Percentiles rank a stretch among this genome's conserved stretches.
phyloP scores from a whole-genome alignment of 106 monocot genomes.

The Acorus gramineus region DNA sequence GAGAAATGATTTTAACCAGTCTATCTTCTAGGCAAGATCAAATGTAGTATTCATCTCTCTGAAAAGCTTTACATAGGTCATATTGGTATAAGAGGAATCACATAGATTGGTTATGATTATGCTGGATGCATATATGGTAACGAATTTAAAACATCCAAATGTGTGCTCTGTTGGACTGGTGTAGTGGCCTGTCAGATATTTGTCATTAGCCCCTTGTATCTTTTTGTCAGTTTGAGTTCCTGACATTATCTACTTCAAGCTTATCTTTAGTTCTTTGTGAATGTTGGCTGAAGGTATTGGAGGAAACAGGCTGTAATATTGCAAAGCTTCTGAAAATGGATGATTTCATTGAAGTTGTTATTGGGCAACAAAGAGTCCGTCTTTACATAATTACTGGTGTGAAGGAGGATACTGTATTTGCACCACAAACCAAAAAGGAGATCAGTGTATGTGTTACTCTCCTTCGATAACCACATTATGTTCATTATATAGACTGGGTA shows the following conservation, averaged over 20 bases:
- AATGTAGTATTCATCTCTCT: too few species aligned
- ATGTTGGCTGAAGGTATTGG: constrained; percentile 53
- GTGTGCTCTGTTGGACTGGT: too few species aligned
- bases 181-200: too few species aligned
- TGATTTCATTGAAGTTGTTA: constrained; percentile 80
- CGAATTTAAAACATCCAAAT: too few species aligned
- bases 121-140: too few species aligned
- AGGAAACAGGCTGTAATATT: constrained; percentile 95
- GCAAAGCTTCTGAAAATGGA: constrained; percentile 64
- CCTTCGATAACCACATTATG: background rate
- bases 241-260: background rate
- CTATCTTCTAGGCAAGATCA: too few species aligned
- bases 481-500: background rate
- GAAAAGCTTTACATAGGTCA: too few species aligned
- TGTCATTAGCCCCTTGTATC: too few species aligned
- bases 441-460: constrained; percentile 61
- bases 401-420: constrained; percentile 70
- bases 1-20: too few species aligned
- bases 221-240: too few species aligned
- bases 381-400: constrained; percentile 80
- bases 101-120: too few species aligned
- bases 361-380: constrained; percentile 77
- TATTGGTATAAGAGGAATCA: too few species aligned
- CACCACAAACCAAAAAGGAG: constrained; percentile 95
- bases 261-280: background rate